Percentiles rank a stretch among this genome's conserved stretches.
phyloP scores from a whole-genome alignment of 2,329 filamentous ascomycete species.

The Botrytis fabae region DNA sequence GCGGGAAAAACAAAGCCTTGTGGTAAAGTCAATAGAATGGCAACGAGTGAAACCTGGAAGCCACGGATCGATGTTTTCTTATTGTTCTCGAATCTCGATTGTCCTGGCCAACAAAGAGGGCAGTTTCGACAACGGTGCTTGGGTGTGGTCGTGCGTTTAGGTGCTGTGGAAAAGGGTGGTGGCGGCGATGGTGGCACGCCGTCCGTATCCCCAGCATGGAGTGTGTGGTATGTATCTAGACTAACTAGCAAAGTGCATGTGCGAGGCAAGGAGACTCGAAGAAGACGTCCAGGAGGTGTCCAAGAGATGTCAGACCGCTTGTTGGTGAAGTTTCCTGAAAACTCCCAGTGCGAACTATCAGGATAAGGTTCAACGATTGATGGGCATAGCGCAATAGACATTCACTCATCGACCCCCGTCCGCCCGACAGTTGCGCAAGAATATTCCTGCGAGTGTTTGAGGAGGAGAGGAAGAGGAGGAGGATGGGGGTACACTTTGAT shows the following conservation, averaged over 20 bases:
- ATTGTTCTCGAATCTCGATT: not conserved
- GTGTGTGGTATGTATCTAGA: not conserved
- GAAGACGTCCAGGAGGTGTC: not conserved
- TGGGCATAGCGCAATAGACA: not conserved
- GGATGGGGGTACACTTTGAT: not conserved
- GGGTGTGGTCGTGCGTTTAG: not conserved
- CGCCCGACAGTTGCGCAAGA: not conserved
- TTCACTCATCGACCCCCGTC: not conserved
- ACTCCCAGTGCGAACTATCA: not conserved
- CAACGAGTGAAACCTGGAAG: not conserved
- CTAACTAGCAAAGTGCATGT: not conserved
- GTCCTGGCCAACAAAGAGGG: not conserved
- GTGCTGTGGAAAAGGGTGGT: not conserved
- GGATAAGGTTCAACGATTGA: not conserved
- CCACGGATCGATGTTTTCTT: not conserved
- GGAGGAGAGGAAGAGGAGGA: not conserved
- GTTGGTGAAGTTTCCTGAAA: not conserved
- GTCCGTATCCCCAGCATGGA: not conserved
- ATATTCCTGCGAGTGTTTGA: not conserved
- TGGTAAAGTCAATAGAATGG: not conserved
- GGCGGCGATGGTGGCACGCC: not conserved
- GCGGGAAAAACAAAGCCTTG: not conserved
- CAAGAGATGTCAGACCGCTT: conserved; percentile 10
- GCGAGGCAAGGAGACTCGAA: not conserved
- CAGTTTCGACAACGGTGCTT: not conserved